Base-by-base conservation (phyloP, 371 early-diverging fungal species). In the Phascolomyces articulosus region DNA sequence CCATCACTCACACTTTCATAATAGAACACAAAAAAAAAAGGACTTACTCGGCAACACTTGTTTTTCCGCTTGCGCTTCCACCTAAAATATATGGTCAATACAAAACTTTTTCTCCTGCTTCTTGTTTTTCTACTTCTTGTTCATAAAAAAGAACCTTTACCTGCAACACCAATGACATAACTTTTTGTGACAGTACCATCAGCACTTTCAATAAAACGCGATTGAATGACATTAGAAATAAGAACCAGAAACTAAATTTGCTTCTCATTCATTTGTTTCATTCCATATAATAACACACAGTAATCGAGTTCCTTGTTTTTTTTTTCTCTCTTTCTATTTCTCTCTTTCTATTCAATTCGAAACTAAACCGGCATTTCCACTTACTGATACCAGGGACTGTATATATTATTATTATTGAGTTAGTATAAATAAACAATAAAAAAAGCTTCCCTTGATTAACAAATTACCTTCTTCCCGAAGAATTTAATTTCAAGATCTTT, bases 1-100 rank as follows among this genome's bases (percentile, higher is more conserved):
- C n/a, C n/a, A n/a, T n/a, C n/a, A n/a, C n/a, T n/a, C n/a, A n/a
- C n/a, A n/a, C n/a, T n/a, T n/a, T n/a, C n/a, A n/a, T n/a, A 41
- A 31, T 18, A 40, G 13, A 31, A 57, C 11, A 27, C 41, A 20
- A 40, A 15, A 20, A 48, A 41, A 20, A 49, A 38, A 55, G 23
- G 15, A 58, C 74, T 73, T 83, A 85, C 82, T 88, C 85, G 8
- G 91, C 86, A 15, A 93, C 91, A 80, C 91, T 90, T 28, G 93
- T 93, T 70, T 93, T 93, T 56, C 93, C 93, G 82, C 91, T 91
- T 29, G 90, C 91, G 78, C 91, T 93, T 53, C 90, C 93, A 58
- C 93, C 93, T 90, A 70, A 55, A 31, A 47, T 23, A 58, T 21
- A 60, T 4, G 16, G n/a, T 44, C 44, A 44, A 44, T 4, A 15